Evolutionary conservation across 2,329 filamentous ascomycete genomes (phyloP), one percentile per base, ranked within the genome.

Genomic region (Colletotrichum euphorbiae): DNA sequence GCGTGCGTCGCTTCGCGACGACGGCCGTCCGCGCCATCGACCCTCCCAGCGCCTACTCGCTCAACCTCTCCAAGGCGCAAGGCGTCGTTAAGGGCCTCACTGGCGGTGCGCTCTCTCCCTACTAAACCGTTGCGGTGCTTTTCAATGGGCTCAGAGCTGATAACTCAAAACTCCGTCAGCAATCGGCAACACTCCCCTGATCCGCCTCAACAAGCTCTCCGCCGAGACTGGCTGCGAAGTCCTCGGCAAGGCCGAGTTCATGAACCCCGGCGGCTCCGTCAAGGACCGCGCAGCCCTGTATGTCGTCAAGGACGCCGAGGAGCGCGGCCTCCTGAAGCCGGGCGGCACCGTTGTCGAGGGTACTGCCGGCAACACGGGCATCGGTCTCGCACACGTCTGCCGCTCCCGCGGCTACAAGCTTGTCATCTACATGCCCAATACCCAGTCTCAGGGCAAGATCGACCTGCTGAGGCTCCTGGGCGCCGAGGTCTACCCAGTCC

Each of bases 351-450:
- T 99, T 12, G 92, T 99, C 67, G 96, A 99, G 82, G 96, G 96
- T 70, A 99, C 96, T 5, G 96, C 96, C 0, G 96, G 96, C 60
- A 99, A 98, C 85, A 99, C 96, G 33, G 96, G 96, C 72, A 99
- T 99, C 79, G 96, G 96, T 2, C 91, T 99, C 48, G 96, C 96
- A 19, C 96, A 98, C 82, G 96, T 99, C 64, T 98, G 96, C 83
- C 89, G 95, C 69, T 93, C 91, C 42, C 91, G 91, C 75, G 96
- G 95, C 45, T 98, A 99, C 86, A 91, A 91, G 78, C 90, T 97
- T 57, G 94, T 98, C 77, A 99, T 99, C 78, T 99, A 98, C 89
- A 98, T 99, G 96, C 96, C 96, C 75, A 92, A 99, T 85, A 98
- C 95, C 55, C 96, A 98, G 83, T 97, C 94, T 19, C 95, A 97